phyloP scores from a whole-genome alignment of 1,284 basidiomycete species.

The Pseudozyma hubeiensis region DNA sequence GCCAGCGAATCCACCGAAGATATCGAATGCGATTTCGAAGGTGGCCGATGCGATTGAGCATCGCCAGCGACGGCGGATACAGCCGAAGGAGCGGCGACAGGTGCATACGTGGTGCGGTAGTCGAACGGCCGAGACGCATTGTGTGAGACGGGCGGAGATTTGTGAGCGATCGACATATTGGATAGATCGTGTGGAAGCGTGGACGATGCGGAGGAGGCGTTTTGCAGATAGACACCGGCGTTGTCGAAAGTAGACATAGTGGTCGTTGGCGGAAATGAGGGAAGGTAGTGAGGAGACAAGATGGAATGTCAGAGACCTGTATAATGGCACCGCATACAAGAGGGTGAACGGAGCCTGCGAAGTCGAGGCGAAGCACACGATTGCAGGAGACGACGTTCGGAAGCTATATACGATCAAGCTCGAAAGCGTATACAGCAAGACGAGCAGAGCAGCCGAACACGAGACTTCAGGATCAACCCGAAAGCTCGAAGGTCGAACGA shows the following conservation, averaged over 20 bases:
- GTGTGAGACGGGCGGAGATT: background rate
- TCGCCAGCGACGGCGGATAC: constrained; percentile 19
- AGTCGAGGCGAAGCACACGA: background rate
- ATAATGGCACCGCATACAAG: background rate
- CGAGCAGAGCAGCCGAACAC: background rate
- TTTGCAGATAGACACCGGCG: constrained; percentile 22
- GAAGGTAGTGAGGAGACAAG: constrained; percentile 1
- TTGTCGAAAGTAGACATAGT: constrained; percentile 23
- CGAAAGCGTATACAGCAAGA: background rate
- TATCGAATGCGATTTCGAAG: constrained; percentile 33
- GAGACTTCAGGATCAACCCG: constrained; percentile 25
- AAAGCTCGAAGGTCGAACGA: background rate
- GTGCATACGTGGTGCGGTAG: constrained; percentile 11
- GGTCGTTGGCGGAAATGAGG: background rate
- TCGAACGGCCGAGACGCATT: constrained; percentile 11
- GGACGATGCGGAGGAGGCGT: constrained; percentile 17
- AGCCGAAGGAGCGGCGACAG: constrained; percentile 11
- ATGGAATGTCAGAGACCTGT: constrained; percentile 11
- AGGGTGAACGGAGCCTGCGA: background rate
- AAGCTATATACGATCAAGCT: constrained; percentile 19
- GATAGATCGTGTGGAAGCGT: constrained; percentile 27
- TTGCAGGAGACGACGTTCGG: constrained; percentile 10
- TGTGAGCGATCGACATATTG: constrained; percentile 36
- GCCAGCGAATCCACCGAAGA: constrained; percentile 34
- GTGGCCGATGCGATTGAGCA: constrained; percentile 26